phyloP scores from a whole-genome alignment of 2,329 filamentous ascomycete species.

The Fusarium nurragi region DNA sequence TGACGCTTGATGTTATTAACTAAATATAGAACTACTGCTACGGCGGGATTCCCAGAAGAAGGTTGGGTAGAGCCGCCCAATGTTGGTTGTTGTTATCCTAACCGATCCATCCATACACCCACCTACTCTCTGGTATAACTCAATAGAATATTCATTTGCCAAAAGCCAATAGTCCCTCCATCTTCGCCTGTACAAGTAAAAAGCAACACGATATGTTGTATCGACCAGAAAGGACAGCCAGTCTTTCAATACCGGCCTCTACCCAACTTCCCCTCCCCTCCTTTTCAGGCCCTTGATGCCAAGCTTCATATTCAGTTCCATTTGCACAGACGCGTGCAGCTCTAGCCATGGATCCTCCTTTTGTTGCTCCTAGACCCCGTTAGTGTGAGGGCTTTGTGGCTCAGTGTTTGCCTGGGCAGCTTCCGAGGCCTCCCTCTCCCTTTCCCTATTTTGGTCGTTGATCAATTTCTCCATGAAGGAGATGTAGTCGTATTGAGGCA shows the following conservation, averaged over 20 bases:
- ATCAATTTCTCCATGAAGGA: slow-evolving; percentile 94
- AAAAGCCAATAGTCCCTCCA: slow-evolving; percentile 24
- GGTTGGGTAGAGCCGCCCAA: slow-evolving; percentile 7
- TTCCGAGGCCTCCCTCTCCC: slow-evolving; percentile 41
- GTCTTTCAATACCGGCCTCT: slow-evolving; percentile 6
- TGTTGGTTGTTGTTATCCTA: slow-evolving; percentile 26
- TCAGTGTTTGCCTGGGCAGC: slow-evolving; percentile 48
- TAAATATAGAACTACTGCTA: slow-evolving; percentile 17
- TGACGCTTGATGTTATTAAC: slow-evolving; percentile 31
- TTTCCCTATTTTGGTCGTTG: slow-evolving; percentile 50
- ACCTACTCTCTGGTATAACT: slow-evolving; percentile 38
- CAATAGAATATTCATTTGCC: slow-evolving; percentile 42
- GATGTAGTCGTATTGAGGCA: slow-evolving; percentile 95
- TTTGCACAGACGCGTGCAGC: slow-evolving; percentile 24
- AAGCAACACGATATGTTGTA: slow-evolving; percentile 33
- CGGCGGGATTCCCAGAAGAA: slow-evolving; percentile 2
- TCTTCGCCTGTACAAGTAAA: slow-evolving; percentile 23
- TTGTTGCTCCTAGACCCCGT: slow-evolving; percentile 45
- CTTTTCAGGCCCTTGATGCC: slow-evolving; percentile 1
- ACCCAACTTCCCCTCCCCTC: slow-evolving; percentile 1
- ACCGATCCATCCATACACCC: slow-evolving; percentile 7
- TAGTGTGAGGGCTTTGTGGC: slow-evolving; percentile 48
- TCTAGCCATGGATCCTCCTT: slow-evolving; percentile 16
- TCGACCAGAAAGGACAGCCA: slow-evolving; percentile 29
- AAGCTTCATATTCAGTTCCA: slow-evolving; percentile 21